Percentiles rank a stretch among this genome's conserved stretches.
Conservation (phyloP, 2,329 filamentous ascomycete genomes). For the Calonectria hawksworthii region DNA sequence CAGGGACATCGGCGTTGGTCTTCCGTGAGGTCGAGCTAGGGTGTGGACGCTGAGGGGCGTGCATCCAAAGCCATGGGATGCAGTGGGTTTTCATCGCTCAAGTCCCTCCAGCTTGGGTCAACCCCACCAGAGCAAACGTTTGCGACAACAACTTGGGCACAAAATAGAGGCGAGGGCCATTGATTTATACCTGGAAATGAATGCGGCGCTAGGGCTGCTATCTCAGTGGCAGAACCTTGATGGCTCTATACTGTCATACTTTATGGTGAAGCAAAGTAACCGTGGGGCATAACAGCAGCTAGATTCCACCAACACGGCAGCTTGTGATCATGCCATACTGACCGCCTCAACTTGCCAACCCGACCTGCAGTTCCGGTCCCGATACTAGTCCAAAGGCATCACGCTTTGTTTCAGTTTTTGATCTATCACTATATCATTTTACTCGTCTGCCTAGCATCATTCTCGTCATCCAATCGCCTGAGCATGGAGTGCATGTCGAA, state of each 20-base stretch:
- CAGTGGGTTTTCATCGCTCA: constrained; percentile 10
- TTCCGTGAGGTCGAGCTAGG: not conserved
- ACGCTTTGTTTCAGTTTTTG: not conserved
- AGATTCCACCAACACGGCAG: not conserved
- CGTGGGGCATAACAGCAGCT: not conserved
- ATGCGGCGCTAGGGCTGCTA: not conserved
- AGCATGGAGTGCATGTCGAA: not conserved
- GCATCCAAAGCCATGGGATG: not conserved
- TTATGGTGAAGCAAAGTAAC: not conserved
- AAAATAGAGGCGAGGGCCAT: not conserved
- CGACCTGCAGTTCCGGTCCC: constrained; percentile 11
- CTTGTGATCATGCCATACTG: not conserved
- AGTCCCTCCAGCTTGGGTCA: not conserved
- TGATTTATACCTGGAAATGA: constrained; percentile 5
- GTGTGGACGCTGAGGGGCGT: not conserved
- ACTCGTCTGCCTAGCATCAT: not conserved
- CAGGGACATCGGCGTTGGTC: constrained; percentile 3
- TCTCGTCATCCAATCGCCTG: not conserved
- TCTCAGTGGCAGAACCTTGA: constrained; percentile 10
- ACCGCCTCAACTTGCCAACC: constrained; percentile 7
- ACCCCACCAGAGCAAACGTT: not conserved
- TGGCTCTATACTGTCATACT: constrained; percentile 9
- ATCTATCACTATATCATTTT: not conserved
- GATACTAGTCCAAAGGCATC: not conserved
- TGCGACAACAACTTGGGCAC: not conserved